Conservation (phyloP, 345 rosid species). For the Angophora floribunda region DNA sequence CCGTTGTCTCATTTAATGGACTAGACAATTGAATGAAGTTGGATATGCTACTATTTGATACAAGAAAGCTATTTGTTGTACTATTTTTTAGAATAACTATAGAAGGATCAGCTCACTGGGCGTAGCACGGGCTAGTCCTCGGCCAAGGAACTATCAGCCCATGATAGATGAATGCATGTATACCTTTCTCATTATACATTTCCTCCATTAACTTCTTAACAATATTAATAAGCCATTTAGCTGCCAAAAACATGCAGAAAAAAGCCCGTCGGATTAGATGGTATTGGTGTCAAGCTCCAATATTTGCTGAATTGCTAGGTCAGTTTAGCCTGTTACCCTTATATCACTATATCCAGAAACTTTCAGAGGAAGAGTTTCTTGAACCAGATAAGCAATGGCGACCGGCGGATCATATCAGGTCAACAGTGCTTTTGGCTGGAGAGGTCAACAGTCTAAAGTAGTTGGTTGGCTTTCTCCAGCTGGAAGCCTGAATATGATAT, state of each 20-base stretch:
- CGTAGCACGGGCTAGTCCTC: too few relatives aligned
- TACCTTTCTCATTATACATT: background rate
- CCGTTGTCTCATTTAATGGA: too few relatives aligned
- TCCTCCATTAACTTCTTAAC: conserved; percentile 3
- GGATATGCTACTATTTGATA: too few relatives aligned
- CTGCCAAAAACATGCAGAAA: background rate
- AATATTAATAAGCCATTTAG: background rate
- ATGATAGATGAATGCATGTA: background rate
- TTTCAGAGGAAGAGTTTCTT: background rate
- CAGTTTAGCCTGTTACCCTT: background rate
- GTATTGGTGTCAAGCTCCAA: too few relatives aligned
- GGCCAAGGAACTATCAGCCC: too few relatives aligned
- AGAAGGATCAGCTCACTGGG: too few relatives aligned
- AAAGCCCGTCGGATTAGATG: too few relatives aligned
- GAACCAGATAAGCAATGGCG: background rate
- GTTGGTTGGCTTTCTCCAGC: background rate
- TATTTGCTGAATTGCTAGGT: background rate
- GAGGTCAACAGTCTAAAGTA: background rate
- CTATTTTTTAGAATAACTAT: too few relatives aligned
- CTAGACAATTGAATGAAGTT: too few relatives aligned
- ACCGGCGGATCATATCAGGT: background rate
- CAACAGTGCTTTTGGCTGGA: background rate
- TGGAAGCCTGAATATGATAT: too few relatives aligned
- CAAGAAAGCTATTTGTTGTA: too few relatives aligned
- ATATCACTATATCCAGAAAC: background rate